Evolutionary conservation across 257 asterid species (phyloP).

Genomic region (Nicotiana obtusifolia): DNA sequence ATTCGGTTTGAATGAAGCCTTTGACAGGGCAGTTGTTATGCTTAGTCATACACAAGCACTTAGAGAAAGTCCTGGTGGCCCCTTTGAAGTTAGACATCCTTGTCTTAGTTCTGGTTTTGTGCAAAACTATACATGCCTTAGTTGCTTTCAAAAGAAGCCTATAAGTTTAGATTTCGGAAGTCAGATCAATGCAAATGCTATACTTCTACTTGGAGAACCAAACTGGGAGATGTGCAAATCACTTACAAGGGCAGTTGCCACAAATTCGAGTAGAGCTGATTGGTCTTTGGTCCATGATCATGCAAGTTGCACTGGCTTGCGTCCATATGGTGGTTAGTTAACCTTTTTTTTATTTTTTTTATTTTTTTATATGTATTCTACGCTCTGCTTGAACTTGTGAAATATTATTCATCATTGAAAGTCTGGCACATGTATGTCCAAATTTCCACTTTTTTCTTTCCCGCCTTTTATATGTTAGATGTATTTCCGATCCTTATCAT

Average conservation of each 20-base stretch:
- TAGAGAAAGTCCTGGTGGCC: conserved; percentile 29
- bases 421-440: background rate
- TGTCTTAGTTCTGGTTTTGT: conserved; percentile 51
- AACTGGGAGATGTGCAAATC: conserved; percentile 62
- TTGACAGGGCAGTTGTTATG: conserved; percentile 55
- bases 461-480: background rate
- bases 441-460: background rate
- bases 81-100: conserved; percentile 64
- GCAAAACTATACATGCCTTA: conserved; percentile 61
- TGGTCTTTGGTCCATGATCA: conserved; percentile 19
- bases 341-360: no score
- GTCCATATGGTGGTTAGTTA: conserved; percentile 52
- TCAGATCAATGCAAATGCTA: conserved; percentile 16
- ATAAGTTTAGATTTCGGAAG: conserved; percentile 14
- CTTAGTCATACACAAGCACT: conserved; percentile 50
- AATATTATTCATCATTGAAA: no score
- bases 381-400: no score
- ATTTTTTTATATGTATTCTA: no score
- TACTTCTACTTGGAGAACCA: conserved; percentile 54
- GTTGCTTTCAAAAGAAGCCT: conserved; percentile 39
- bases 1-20: conserved; percentile 79
- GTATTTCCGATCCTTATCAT: background rate
- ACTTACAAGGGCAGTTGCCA: conserved; percentile 60
- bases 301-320: conserved; percentile 57
- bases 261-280: conserved; percentile 50